These are phyloP conservation scores for Chaetomium fimeti DNA, from an alignment of 495 filamentous ascomycete genomes.

Conservation along the genomic window DNA sequence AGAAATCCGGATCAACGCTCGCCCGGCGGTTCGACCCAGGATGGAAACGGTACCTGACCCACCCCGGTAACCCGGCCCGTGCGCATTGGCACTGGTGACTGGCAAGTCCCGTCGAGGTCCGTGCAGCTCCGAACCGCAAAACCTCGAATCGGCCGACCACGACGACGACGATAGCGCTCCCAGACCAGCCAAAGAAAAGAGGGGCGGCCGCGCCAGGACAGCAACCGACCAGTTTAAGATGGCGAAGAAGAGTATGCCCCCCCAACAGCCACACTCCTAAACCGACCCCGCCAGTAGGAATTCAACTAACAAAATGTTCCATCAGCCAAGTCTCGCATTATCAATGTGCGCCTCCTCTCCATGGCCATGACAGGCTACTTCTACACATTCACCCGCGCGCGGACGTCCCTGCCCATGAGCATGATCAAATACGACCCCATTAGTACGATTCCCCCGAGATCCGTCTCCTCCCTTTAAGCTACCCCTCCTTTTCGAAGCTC, in stretches of 20 bases:
- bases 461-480: not conserved
- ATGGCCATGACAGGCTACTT: constrained; percentile 99
- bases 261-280: not conserved
- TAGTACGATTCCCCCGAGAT: constrained; percentile 56
- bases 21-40: no score
- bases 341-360: constrained; percentile 89
- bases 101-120: not conserved
- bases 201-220: constrained; percentile 2
- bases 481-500: not conserved
- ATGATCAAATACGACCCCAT: constrained; percentile 99
- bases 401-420: constrained; percentile 76
- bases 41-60: not conserved
- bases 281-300: not conserved
- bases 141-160: constrained; percentile 3
- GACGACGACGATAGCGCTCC: constrained; percentile 11
- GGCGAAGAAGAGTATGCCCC: constrained; percentile 53
- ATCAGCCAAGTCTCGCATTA: constrained; percentile 85
- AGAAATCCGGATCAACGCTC: not conserved
- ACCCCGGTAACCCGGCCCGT: constrained; percentile 10
- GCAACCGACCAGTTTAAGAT: constrained; percentile 34
- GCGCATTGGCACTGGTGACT: not conserved
- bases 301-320: not conserved
- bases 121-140: constrained; percentile 15
- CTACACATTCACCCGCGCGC: constrained; percentile 81
- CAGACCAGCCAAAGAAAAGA: not conserved